These are phyloP conservation scores for Suillus bovinus DNA, from an alignment of 768 basidiomycete species.

Conservation along the genomic window DNA sequence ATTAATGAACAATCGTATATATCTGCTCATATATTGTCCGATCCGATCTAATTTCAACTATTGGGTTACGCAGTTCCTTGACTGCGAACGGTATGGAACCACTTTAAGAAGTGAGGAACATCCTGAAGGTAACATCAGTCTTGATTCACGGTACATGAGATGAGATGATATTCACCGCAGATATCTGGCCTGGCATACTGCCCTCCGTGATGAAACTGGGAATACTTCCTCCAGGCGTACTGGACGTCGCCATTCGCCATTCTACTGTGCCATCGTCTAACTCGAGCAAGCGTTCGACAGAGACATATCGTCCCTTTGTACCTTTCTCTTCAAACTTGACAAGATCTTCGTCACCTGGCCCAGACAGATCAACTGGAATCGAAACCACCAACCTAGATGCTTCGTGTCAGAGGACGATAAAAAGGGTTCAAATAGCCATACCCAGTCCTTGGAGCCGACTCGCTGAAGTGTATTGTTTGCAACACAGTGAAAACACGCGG, in stretches of 20 bases:
- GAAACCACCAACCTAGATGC: conserved; percentile 45
- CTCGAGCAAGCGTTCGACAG: conserved; percentile 66
- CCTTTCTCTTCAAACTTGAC: conserved; percentile 63
- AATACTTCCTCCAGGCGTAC: conserved; percentile 68
- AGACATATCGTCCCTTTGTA: conserved; percentile 66
- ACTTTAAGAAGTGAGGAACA: conserved; percentile 70
- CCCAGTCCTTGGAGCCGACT: conserved; percentile 57
- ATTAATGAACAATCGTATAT: neutral
- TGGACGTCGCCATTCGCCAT: conserved; percentile 82
- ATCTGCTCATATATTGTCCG: neutral
- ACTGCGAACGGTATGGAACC: conserved; percentile 47
- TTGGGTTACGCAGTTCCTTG: conserved; percentile 6
- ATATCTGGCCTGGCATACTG: conserved; percentile 62
- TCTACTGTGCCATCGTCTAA: conserved; percentile 64
- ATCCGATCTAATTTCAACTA: neutral
- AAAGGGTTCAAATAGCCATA: conserved; percentile 31
- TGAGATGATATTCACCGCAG: conserved; percentile 42
- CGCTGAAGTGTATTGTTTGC: conserved; percentile 57
- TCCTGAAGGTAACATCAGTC: conserved; percentile 44
- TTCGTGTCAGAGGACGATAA: neutral
- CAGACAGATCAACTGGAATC: conserved; percentile 66
- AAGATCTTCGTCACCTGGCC: conserved; percentile 50
- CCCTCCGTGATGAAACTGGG: conserved; percentile 64
- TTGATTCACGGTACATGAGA: neutral
- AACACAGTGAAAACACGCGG: conserved; percentile 77